phyloP scores from a whole-genome alignment of 306 rosid genomes.

The Medicago arabica region DNA sequence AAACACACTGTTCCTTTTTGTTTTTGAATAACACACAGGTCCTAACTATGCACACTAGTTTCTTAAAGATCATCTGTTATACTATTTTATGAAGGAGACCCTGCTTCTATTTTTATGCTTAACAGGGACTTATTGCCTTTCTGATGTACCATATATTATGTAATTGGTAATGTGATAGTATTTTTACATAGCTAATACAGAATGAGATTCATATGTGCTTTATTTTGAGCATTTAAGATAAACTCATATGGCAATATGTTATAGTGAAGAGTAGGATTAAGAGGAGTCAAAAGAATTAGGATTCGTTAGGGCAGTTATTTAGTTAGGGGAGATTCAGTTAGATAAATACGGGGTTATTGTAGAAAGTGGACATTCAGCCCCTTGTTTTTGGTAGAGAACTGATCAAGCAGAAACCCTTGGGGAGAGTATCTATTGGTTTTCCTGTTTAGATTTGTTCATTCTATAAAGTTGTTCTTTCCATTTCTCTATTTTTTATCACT shows the following conservation, averaged over 20 bases:
- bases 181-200: slow-evolving; percentile 25
- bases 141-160: slow-evolving; percentile 1
- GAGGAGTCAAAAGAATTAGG: slow-evolving; percentile 4
- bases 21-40: neutral
- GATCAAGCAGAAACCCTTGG: slow-evolving; percentile 6
- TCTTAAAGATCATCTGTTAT: slow-evolving; percentile 17
- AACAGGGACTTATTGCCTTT: slow-evolving; percentile 31
- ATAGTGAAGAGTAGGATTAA: neutral
- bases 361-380: neutral
- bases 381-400: neutral
- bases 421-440: neutral
- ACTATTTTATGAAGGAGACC: slow-evolving; percentile 2
- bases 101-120: slow-evolving; percentile 37
- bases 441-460: neutral
- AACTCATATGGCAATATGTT: slow-evolving; percentile 8
- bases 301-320: neutral
- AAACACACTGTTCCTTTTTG: slow-evolving; percentile 3
- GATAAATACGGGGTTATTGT: neutral
- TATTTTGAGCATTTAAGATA: neutral
- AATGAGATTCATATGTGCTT: slow-evolving; percentile 7
- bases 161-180: slow-evolving; percentile 9
- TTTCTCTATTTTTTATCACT: slow-evolving; percentile 17
- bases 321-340: neutral
- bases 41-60: slow-evolving; percentile 15
- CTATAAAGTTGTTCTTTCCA: neutral